Conservation (phyloP, 495 filamentous ascomycete genomes). For the Penicillium cosmopolitanum region DNA sequence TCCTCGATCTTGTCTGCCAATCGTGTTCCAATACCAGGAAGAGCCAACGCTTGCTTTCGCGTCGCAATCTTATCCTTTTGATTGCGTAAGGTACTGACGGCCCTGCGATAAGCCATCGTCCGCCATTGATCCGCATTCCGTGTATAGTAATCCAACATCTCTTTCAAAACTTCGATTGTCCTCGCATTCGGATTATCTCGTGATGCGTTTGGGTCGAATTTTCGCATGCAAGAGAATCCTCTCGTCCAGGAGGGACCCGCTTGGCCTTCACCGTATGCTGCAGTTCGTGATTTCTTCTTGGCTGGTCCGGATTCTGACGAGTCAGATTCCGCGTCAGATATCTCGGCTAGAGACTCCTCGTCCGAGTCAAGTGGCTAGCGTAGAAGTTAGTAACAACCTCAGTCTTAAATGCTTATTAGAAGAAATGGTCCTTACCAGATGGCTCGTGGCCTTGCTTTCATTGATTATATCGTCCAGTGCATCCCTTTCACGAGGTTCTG, state of each 20-base stretch:
- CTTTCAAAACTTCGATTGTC: constrained; percentile 78
- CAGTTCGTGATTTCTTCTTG: constrained; percentile 37
- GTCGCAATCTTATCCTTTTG: constrained; percentile 69
- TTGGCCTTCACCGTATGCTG: constrained; percentile 12
- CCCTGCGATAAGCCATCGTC: constrained; percentile 76
- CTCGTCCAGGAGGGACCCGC: constrained; percentile 45
- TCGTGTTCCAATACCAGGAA: constrained; percentile 74
- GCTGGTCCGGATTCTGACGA: constrained; percentile 21
- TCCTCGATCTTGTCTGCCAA: constrained; percentile 91
- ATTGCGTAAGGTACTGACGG: constrained; percentile 69
- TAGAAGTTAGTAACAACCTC: constrained; percentile 1
- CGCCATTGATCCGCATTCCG: constrained; percentile 81
- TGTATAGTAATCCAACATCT: constrained; percentile 83
- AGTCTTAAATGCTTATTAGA: not conserved
- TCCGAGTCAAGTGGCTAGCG: constrained; percentile 48
- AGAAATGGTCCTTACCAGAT: constrained; percentile 49
- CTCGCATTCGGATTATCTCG: constrained; percentile 65
- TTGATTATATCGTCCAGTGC: constrained; percentile 62
- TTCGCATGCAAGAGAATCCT: constrained; percentile 71
- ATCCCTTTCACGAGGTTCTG: constrained; percentile 37
- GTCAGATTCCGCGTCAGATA: constrained; percentile 22
- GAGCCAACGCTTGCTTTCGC: constrained; percentile 64
- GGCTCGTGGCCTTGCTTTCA: constrained; percentile 54
- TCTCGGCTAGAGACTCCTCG: constrained; percentile 16
- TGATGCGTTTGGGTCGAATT: constrained; percentile 47